These are phyloP conservation scores for Claviceps fusiformis DNA, from an alignment of 2,329 filamentous ascomycete species.

Conservation along the genomic window DNA sequence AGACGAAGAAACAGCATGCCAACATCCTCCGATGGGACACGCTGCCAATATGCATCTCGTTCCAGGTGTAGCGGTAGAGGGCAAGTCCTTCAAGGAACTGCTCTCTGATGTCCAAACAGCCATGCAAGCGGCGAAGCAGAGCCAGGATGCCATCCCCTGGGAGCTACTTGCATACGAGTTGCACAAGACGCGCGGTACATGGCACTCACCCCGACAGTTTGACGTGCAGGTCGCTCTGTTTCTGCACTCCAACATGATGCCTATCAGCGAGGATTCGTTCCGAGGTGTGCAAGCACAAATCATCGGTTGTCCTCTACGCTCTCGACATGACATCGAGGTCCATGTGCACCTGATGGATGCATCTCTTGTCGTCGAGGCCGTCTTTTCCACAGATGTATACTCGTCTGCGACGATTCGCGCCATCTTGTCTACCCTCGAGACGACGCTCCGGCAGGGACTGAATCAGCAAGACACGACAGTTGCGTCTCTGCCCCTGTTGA, in stretches of 20 bases:
- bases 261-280: neutral
- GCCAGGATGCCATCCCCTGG: neutral
- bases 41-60: conserved; percentile 10
- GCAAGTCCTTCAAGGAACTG: neutral
- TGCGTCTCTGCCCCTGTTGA: neutral
- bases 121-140: neutral
- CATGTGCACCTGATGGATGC: neutral
- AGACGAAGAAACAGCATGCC: conserved; percentile 7
- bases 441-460: neutral
- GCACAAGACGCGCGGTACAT: no score
- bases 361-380: neutral
- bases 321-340: neutral
- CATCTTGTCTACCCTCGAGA: neutral
- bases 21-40: neutral
- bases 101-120: neutral
- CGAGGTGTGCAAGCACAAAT: neutral
- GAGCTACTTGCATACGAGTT: neutral
- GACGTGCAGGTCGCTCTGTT: neutral
- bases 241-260: neutral
- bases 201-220: neutral
- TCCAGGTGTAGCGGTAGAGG: neutral
- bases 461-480: neutral
- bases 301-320: neutral
- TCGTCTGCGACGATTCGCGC: neutral
- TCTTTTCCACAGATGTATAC: neutral